These are phyloP conservation scores for Sclerospora graminicola DNA, from an alignment of 352 stramenopile species.

Conservation along the genomic window DNA sequence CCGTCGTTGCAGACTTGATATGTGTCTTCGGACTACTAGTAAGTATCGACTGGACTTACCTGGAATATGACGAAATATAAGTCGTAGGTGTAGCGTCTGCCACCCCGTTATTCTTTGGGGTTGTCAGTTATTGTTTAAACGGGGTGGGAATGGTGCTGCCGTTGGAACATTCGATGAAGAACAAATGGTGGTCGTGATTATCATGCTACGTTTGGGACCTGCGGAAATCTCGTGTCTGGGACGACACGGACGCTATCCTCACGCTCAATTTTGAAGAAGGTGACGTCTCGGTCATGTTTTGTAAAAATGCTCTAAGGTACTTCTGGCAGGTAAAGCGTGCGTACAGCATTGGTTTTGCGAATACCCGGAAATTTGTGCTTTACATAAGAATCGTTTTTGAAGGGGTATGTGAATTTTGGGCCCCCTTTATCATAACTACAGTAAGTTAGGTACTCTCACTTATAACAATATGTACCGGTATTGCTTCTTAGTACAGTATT, in stretches of 20 bases:
- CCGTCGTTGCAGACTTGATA: constrained; percentile 82
- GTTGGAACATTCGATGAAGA: constrained; percentile 77
- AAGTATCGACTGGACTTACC: constrained; percentile 70
- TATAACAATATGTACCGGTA: too few relatives aligned
- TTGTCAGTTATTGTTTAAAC: constrained; percentile 88
- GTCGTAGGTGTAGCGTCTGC: constrained; percentile 44
- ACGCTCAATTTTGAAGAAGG: constrained; percentile 83
- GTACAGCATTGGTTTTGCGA: too few relatives aligned
- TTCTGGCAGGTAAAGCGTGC: too few relatives aligned
- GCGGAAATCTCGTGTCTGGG: constrained; percentile 82
- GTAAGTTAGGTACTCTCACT: too few relatives aligned
- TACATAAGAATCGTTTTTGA: too few relatives aligned
- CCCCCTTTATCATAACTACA: too few relatives aligned
- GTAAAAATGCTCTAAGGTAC: too few relatives aligned
- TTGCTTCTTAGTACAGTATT: too few relatives aligned
- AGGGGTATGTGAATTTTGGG: too few relatives aligned
- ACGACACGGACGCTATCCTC: constrained; percentile 76
- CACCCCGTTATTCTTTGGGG: constrained; percentile 81
- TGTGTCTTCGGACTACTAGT: constrained; percentile 79
- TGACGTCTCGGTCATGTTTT: too few relatives aligned
- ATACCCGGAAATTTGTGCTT: too few relatives aligned
- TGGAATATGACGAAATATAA: constrained; percentile 46
- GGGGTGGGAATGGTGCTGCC: constrained; percentile 84
- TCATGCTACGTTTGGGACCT: constrained; percentile 84
- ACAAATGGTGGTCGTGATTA: constrained; percentile 66